These are phyloP conservation scores for Apiotrichum veenhuisii DNA, from an alignment of 1,284 basidiomycete species.

Conservation along the genomic window DNA sequence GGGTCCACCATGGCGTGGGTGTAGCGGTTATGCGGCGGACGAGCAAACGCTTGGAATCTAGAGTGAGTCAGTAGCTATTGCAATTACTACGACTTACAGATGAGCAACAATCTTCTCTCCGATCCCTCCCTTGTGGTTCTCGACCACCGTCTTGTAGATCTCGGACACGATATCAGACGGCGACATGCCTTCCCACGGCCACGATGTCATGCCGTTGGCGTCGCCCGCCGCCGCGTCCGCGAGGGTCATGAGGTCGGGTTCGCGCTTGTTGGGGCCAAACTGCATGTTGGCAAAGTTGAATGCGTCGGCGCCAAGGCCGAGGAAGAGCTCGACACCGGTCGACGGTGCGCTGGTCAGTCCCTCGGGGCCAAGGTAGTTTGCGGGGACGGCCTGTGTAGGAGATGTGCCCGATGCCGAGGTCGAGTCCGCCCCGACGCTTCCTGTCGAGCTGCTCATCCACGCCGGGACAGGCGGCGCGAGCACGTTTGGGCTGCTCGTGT, in stretches of 20 bases:
- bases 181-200: conserved; percentile 32
- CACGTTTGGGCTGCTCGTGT: background rate
- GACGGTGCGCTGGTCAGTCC: background rate
- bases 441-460: background rate
- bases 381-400: background rate
- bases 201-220: background rate
- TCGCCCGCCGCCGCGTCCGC: conserved; percentile 46
- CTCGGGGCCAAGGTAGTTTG: background rate
- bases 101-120: conserved; percentile 42
- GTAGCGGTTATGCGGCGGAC: conserved; percentile 10
- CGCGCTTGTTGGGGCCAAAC: conserved; percentile 2
- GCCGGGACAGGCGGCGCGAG: background rate
- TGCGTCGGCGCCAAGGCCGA: conserved; percentile 2
- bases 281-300: conserved; percentile 11
- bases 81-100: conserved; percentile 28
- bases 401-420: background rate
- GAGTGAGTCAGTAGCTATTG: background rate
- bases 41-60: conserved; percentile 32
- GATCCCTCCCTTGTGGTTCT: conserved; percentile 30
- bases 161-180: conserved; percentile 28
- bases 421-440: background rate
- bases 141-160: conserved; percentile 30
- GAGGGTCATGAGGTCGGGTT: conserved; percentile 47
- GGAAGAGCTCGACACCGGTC: background rate
- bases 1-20: conserved; percentile 27